Base-by-base conservation (phyloP, 2,329 filamentous ascomycete genomes). In the Xylaria sp. region DNA sequence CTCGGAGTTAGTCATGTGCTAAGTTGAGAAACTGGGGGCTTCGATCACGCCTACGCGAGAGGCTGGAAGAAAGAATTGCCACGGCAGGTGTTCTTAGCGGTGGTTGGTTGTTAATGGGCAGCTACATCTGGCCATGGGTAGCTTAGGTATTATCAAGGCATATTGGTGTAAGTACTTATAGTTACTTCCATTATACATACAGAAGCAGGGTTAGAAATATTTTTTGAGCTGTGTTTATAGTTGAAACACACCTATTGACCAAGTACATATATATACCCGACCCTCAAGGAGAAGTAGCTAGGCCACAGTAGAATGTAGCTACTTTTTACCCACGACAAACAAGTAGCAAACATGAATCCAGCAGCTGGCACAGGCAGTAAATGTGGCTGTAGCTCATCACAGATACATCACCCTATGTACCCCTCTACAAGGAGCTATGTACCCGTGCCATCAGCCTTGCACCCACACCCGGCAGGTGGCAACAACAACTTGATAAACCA, bases 331-430 rank as follows among this genome's bases (percentile, higher is more conserved):
- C 29, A 9, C 2, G 11, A 3, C 20, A 38, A 17, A 17, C 3
- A 39, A 25, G n/a, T 39, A 39, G 2, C 31, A 27, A 38, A 54
- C 33, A 39, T n/a, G 53, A 4, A 17, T 10, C 51, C 7, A 20
- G 4, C 3, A 2, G 0, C n/a, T 31, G 0, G 2, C 1, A 3
- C 20, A 2, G 3, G 20, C n/a, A 5, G 45, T 27, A 17, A n/a
- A 27, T 11, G 20, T 25, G 11, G 20, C 20, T 17, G 22, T 39
- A 10, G 5, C 36, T 27, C 22, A 55, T 5, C 13, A 29, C 1
- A 55, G 36, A 36, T 55, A 55, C 36, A 29, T 39, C 5, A n/a
- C 6, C 29, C 17, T 7, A 33, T 33, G 17, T 33, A 51, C 4
- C 25, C 36, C 15, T 39, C 36, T 39, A 5, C 7, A 3, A 31